A percentile compares a stretch with the other conserved stretches of the same genome.
Evolutionary conservation across 331 rosid species (phyloP).

Genomic region (Quercus lobata): DNA sequence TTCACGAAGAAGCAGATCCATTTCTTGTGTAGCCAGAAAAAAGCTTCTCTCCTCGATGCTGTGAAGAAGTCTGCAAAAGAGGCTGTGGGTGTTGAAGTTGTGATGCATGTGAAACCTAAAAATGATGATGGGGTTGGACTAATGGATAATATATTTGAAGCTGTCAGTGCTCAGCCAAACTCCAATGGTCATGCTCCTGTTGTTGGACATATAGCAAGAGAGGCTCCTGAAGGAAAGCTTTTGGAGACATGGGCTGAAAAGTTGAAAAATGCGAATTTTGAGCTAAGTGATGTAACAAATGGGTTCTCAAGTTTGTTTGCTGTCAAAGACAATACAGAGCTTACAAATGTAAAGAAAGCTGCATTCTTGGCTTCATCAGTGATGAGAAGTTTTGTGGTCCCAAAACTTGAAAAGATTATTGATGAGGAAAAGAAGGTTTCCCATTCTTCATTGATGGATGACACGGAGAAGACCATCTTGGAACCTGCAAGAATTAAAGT

Average conservation of each 20-base stretch:
- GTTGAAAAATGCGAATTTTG: conserved; percentile 35
- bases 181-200: conserved; percentile 31
- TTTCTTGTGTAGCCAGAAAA: conserved; percentile 76
- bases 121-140: conserved; percentile 47
- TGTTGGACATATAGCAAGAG: conserved; percentile 64
- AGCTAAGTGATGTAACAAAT: conserved; percentile 49
- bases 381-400: conserved; percentile 61
- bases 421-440: conserved; percentile 69
- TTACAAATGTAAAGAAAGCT: conserved; percentile 57
- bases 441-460: conserved; percentile 75
- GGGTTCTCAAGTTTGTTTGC: conserved; percentile 60
- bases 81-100: conserved; percentile 37
- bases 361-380: conserved; percentile 62
- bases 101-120: conserved; percentile 51
- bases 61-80: conserved; percentile 56
- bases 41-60: conserved; percentile 57
- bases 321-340: conserved; percentile 44
- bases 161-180: conserved; percentile 44
- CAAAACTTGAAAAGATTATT: conserved; percentile 71
- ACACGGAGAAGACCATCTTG: conserved; percentile 62
- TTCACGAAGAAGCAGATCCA: conserved; percentile 67
- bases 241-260: conserved; percentile 64
- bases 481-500: conserved; percentile 60
- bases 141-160: conserved; percentile 45
- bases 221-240: conserved; percentile 74